These are phyloP conservation scores for Pichia cabralensis DNA, from an alignment of 805 yeast species.

Conservation along the genomic window DNA sequence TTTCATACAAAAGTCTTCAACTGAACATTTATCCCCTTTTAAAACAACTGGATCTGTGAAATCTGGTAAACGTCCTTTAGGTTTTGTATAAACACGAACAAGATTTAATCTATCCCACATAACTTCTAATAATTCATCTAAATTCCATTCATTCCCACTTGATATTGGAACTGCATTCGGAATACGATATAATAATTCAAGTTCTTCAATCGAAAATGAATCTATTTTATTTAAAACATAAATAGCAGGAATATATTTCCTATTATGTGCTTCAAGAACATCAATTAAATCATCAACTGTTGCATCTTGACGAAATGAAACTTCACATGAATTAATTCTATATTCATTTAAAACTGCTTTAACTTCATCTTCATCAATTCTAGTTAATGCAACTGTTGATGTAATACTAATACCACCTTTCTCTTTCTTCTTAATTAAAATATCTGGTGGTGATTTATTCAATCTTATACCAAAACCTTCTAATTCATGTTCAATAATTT, in stretches of 20 bases:
- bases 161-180: slow-evolving; percentile 98
- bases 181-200: slow-evolving; percentile 80
- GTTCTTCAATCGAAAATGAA: slow-evolving; percentile 86
- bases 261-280: slow-evolving; percentile 78
- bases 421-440: slow-evolving; percentile 83
- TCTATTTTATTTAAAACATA: slow-evolving; percentile 95
- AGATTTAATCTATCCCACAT: slow-evolving; percentile 93
- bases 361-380: slow-evolving; percentile 85
- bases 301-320: slow-evolving; percentile 95
- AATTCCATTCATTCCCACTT: slow-evolving; percentile 92
- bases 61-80: slow-evolving; percentile 91
- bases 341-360: slow-evolving; percentile 95
- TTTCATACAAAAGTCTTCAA: slow-evolving; percentile 93
- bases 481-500: slow-evolving; percentile 85
- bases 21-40: slow-evolving; percentile 70
- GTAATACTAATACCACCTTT: slow-evolving; percentile 94
- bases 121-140: slow-evolving; percentile 84
- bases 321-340: slow-evolving; percentile 90
- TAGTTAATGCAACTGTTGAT: slow-evolving; percentile 86
- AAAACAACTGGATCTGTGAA: slow-evolving; percentile 91
- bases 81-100: slow-evolving; percentile 95
- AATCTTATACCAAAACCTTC: slow-evolving; percentile 97
- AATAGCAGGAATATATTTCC: slow-evolving; percentile 92
- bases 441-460: slow-evolving; percentile 89
- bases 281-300: slow-evolving; percentile 95